Conservation (phyloP, 768 basidiomycete genomes). For the Termitomyces heimii region DNA sequence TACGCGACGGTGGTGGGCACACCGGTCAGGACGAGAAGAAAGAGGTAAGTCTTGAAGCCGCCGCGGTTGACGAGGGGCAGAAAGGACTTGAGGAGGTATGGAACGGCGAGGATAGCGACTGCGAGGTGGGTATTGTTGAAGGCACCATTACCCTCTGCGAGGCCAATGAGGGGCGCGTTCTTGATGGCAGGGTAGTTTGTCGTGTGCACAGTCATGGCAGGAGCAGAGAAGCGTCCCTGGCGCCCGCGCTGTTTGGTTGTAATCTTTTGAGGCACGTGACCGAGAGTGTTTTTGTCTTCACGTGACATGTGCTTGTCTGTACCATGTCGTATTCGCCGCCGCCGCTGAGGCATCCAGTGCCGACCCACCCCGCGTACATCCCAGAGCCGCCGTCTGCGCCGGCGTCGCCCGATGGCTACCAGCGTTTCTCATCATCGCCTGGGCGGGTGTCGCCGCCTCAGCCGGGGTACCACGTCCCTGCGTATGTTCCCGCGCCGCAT, state of each 20-base stretch:
- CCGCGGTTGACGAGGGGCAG: conserved; percentile 79
- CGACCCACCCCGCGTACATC: conserved; percentile 82
- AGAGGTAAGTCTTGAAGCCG: conserved; percentile 81
- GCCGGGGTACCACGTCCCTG: conserved; percentile 33
- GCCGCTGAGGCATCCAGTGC: conserved; percentile 82
- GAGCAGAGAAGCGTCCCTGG: background rate
- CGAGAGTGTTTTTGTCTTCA: background rate
- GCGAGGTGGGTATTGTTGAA: conserved; percentile 83
- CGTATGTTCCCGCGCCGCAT: conserved; percentile 29
- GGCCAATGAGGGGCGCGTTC: conserved; percentile 77
- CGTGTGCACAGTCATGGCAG: background rate
- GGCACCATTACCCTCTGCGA: conserved; percentile 80
- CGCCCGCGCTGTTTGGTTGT: background rate
- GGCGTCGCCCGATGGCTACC: conserved; percentile 68
- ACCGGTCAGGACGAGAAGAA: conserved; percentile 70
- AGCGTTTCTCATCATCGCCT: conserved; percentile 65
- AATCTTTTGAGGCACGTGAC: background rate
- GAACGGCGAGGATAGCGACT: conserved; percentile 68
- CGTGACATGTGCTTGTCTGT: background rate
- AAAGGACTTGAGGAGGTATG: conserved; percentile 78
- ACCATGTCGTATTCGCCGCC: conserved; percentile 52
- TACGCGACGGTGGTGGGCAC: conserved; percentile 78
- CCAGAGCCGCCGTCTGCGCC: conserved; percentile 79
- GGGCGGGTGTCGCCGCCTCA: conserved; percentile 26
- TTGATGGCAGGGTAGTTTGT: conserved; percentile 39